Evolutionary conservation across 495 filamentous ascomycete species (phyloP).

Genomic region (Parmelia sp.): DNA sequence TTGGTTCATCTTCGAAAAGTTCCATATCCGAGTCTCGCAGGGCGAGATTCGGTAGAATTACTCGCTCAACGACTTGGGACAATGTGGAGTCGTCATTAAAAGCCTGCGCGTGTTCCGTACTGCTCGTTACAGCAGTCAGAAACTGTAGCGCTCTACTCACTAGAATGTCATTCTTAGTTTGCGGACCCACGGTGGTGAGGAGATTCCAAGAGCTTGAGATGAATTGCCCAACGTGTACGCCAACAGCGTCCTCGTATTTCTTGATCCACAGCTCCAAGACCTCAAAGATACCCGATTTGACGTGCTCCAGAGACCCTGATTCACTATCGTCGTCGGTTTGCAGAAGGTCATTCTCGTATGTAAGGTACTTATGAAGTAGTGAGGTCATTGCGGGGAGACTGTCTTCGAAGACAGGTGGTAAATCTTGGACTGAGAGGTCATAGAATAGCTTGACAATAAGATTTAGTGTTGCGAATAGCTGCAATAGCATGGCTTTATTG

Average conservation of each 20-base stretch:
- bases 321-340: conserved; percentile 81
- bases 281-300: conserved; percentile 90
- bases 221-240: conserved; percentile 68
- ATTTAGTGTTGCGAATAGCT: conserved; percentile 74
- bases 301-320: conserved; percentile 71
- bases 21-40: conserved; percentile 90
- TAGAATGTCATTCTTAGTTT: conserved; percentile 92
- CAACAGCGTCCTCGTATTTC: conserved; percentile 93
- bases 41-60: conserved; percentile 85
- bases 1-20: conserved; percentile 95
- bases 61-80: conserved; percentile 83
- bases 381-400: conserved; percentile 66
- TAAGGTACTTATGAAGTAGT: conserved; percentile 86
- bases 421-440: conserved; percentile 92
- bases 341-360: conserved; percentile 75
- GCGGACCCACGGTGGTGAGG: conserved; percentile 73
- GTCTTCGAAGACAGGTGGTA: conserved; percentile 88
- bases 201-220: conserved; percentile 85
- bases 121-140: conserved; percentile 78
- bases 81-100: conserved; percentile 78
- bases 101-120: conserved; percentile 64
- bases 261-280: conserved; percentile 76
- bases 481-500: conserved; percentile 64
- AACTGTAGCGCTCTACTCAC: conserved; percentile 92
- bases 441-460: conserved; percentile 85